Conservation (phyloP, 2,329 filamentous ascomycete genomes). For the Monosporascus sp. region DNA sequence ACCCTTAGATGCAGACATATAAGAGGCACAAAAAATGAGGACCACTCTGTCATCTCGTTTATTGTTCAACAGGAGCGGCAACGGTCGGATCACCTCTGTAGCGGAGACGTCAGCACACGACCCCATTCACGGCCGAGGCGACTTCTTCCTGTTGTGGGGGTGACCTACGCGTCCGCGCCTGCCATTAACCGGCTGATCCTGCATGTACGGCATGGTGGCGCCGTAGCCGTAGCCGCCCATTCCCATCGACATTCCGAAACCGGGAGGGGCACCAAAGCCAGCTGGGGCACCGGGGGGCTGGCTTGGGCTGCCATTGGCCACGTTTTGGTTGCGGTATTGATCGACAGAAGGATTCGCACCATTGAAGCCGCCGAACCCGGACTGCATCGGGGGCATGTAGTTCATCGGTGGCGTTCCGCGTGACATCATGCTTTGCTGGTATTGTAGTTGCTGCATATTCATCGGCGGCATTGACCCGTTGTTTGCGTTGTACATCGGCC, state of each 20-base stretch:
- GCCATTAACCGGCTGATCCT: slow-evolving; percentile 50
- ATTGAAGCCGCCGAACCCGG: slow-evolving; percentile 49
- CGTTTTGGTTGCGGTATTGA: slow-evolving; percentile 48
- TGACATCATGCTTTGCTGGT: slow-evolving; percentile 53
- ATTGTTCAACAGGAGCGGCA: slow-evolving; percentile 6
- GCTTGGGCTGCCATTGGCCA: slow-evolving; percentile 47
- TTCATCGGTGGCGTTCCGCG: slow-evolving; percentile 48
- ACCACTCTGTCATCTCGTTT: background rate
- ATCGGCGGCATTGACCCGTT: slow-evolving; percentile 42
- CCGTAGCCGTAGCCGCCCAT: slow-evolving; percentile 34
- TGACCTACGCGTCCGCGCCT: slow-evolving; percentile 55
- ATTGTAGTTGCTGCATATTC: slow-evolving; percentile 51
- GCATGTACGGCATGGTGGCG: slow-evolving; percentile 45
- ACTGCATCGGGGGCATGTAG: slow-evolving; percentile 52
- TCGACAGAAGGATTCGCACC: slow-evolving; percentile 44
- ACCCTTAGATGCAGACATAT: background rate
- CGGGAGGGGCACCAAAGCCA: slow-evolving; percentile 25
- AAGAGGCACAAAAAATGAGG: background rate
- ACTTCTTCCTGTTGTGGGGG: slow-evolving; percentile 29
- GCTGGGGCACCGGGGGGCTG: slow-evolving; percentile 34
- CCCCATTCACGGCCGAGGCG: slow-evolving; percentile 21
- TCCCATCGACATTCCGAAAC: slow-evolving; percentile 25
- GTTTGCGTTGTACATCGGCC: slow-evolving; percentile 44
- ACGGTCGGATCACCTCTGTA: slow-evolving; percentile 23
- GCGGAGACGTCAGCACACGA: slow-evolving; percentile 19